Percentiles rank a stretch among this genome's conserved stretches.
These are phyloP conservation scores for Neofusicoccum sp. DNA, from an alignment of 2,329 filamentous ascomycete species.

Conservation along the genomic window DNA sequence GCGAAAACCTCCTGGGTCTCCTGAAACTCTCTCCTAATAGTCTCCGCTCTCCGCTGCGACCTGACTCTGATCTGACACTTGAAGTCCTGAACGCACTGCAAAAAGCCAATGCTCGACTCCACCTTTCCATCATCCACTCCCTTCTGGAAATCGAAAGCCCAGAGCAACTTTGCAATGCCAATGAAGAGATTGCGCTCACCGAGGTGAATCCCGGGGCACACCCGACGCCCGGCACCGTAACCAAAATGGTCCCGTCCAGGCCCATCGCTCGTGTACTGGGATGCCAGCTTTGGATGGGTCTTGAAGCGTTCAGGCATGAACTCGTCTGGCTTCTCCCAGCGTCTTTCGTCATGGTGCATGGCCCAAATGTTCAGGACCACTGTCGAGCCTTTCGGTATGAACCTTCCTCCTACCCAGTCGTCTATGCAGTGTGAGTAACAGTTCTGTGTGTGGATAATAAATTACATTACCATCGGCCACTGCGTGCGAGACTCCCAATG, in stretches of 20 bases:
- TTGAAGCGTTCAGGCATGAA: slow-evolving; percentile 22
- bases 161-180: slow-evolving; percentile 1
- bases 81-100: not conserved
- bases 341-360: slow-evolving; percentile 37
- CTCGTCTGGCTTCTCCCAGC: slow-evolving; percentile 26
- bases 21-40: not conserved
- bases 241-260: slow-evolving; percentile 48
- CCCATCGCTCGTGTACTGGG: not conserved
- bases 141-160: slow-evolving; percentile 23
- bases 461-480: slow-evolving; percentile 32
- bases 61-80: not conserved
- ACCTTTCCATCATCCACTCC: not conserved
- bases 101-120: slow-evolving; percentile 2
- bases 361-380: slow-evolving; percentile 43
- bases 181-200: slow-evolving; percentile 53
- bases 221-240: slow-evolving; percentile 55
- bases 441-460: slow-evolving; percentile 6
- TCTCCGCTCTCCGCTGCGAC: not conserved
- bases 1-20: not conserved
- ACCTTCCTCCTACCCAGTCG: slow-evolving; percentile 44
- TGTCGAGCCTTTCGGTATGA: slow-evolving; percentile 44
- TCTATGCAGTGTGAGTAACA: slow-evolving; percentile 31
- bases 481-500: slow-evolving; percentile 43
- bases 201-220: slow-evolving; percentile 58
- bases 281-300: not conserved